Evolutionary conservation across 176 grass and related monocot species (phyloP).

Genomic region (Pontederia paniculata): DNA sequence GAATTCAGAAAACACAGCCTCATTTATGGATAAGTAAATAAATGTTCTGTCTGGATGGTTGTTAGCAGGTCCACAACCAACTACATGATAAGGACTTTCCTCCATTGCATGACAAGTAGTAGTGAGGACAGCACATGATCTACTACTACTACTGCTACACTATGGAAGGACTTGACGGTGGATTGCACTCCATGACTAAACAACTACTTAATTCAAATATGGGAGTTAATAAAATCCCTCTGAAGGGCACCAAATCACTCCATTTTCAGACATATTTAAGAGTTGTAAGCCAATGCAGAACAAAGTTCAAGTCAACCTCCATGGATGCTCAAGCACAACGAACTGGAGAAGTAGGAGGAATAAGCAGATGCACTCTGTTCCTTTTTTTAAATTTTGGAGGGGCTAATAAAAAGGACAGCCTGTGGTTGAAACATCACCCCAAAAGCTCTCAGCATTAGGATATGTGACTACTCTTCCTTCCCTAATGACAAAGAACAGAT

Average conservation of each 20-base stretch:
- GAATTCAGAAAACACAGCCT: background rate
- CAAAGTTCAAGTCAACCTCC: too few species aligned
- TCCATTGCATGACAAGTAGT: background rate
- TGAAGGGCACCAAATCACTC: too few species aligned
- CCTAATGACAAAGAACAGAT: conserved; percentile 1
- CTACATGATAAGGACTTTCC: background rate
- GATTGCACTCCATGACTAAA: too few species aligned
- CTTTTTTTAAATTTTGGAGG: background rate
- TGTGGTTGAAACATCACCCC: conserved; percentile 7
- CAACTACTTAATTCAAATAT: too few species aligned
- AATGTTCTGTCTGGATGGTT: background rate
- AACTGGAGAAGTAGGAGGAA: background rate
- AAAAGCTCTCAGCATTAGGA: background rate
- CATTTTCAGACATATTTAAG: too few species aligned
- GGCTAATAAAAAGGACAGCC: conserved; percentile 2
- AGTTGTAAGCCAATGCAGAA: too few species aligned
- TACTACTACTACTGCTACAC: background rate
- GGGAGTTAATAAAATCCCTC: too few species aligned
- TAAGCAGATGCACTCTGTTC: too few species aligned
- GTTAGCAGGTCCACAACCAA: background rate
- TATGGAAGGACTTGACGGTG: background rate
- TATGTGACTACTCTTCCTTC: background rate
- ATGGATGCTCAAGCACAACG: background rate
- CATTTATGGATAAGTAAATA: background rate
- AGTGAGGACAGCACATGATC: background rate